A percentile compares a stretch with the other conserved stretches of the same genome.
These are phyloP conservation scores for Sporothrix phasma DNA, from an alignment of 2,329 filamentous ascomycete genomes.

Conservation along the genomic window DNA sequence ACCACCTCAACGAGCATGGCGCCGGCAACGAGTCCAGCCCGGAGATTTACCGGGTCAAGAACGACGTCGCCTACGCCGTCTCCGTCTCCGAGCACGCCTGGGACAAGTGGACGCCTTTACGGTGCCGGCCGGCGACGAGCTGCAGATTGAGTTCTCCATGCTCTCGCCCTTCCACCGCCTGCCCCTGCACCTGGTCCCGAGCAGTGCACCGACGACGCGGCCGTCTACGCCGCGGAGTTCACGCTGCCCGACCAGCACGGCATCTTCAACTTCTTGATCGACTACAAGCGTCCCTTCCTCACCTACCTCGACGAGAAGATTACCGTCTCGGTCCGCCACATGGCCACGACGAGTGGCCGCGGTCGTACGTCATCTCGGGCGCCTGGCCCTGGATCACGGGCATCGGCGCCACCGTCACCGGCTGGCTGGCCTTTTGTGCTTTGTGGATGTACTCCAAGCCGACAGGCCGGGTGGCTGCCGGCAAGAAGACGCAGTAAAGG, in stretches of 20 bases:
- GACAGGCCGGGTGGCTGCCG: slow-evolving; percentile 24
- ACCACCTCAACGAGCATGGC: slow-evolving; percentile 53
- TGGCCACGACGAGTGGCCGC: slow-evolving; percentile 96
- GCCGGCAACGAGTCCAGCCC: slow-evolving; percentile 61
- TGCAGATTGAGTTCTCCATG: slow-evolving; percentile 98
- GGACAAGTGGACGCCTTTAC: slow-evolving; percentile 64
- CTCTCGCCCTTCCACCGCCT: slow-evolving; percentile 94
- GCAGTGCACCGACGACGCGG: slow-evolving; percentile 52
- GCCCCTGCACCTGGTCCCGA: slow-evolving; percentile 44
- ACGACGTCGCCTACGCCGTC: slow-evolving; percentile 78
- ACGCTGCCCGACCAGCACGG: slow-evolving; percentile 91
- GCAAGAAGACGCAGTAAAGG: slow-evolving; percentile 40
- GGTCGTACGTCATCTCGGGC: slow-evolving; percentile 79
- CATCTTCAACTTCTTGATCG: slow-evolving; percentile 96
- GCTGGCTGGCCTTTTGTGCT: slow-evolving; percentile 75
- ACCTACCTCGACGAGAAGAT: slow-evolving; percentile 87
- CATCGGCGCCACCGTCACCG: slow-evolving; percentile 70
- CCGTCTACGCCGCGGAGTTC: slow-evolving; percentile 67
- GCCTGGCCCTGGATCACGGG: slow-evolving; percentile 94
- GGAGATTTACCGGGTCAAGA: slow-evolving; percentile 89
- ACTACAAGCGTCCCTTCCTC: slow-evolving; percentile 92
- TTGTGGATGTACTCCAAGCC: slow-evolving; percentile 72
- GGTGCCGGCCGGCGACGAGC: slow-evolving; percentile 55
- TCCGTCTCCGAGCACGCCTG: slow-evolving; percentile 77
- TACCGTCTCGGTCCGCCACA: slow-evolving; percentile 89